phyloP scores from a whole-genome alignment of 1,284 basidiomycete species.

The Athelia psychrophila region DNA sequence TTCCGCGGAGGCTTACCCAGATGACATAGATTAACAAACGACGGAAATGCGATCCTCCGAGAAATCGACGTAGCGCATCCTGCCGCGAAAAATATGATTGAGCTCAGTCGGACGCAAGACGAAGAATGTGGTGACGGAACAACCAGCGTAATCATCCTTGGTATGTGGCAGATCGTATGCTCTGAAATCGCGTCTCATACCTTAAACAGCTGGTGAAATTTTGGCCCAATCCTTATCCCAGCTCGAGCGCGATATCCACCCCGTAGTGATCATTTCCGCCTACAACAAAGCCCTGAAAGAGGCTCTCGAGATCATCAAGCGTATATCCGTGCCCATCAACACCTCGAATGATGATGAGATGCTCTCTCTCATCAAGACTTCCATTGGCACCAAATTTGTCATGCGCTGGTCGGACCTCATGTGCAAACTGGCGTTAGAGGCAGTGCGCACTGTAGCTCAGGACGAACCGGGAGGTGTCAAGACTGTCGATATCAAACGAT shows the following conservation, averaged over 20 bases:
- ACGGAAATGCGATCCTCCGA: constrained; percentile 95
- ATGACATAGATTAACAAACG: constrained; percentile 81
- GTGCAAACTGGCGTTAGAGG: constrained; percentile 93
- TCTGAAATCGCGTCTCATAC: constrained; percentile 1
- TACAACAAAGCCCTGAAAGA: constrained; percentile 95
- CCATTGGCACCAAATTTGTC: constrained; percentile 99
- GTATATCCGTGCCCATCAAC: constrained; percentile 90
- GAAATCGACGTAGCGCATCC: constrained; percentile 99
- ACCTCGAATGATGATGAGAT: constrained; percentile 86
- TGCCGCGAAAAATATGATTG: constrained; percentile 99
- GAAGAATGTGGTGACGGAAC: constrained; percentile 99
- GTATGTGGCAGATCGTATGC: constrained; percentile 39
- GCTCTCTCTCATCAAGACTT: constrained; percentile 97
- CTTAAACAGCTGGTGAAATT: constrained; percentile 87
- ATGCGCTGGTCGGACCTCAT: constrained; percentile 96
- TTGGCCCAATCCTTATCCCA: constrained; percentile 93
- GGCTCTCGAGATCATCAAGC: constrained; percentile 85
- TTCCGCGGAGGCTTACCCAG: not conserved
- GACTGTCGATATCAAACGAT: constrained; percentile 97
- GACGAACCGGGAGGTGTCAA: constrained; percentile 62
- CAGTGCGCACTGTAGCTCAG: constrained; percentile 81
- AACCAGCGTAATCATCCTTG: constrained; percentile 95
- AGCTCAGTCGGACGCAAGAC: constrained; percentile 95
- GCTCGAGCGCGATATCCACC: constrained; percentile 95
- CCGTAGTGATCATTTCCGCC: constrained; percentile 97